Evolutionary conservation across 352 stramenopile genomes (phyloP).

Genomic region (Globisporangium solare): DNA sequence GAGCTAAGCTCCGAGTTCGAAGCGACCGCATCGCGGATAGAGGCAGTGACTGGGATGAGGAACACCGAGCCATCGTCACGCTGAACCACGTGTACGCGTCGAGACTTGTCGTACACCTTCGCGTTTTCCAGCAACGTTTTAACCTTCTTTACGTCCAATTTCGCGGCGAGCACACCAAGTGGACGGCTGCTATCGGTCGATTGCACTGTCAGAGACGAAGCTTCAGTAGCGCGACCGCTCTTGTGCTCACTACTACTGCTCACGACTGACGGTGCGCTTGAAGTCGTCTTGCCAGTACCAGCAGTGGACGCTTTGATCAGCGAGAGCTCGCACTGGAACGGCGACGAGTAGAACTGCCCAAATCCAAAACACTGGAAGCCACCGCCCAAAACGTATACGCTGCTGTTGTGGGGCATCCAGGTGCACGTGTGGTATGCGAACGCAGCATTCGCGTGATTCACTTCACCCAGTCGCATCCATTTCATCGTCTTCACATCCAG

Average conservation of each 20-base stretch:
- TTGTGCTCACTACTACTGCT: not conserved
- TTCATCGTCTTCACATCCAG: constrained; percentile 39
- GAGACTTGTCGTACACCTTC: constrained; percentile 74
- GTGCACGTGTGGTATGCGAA: constrained; percentile 52
- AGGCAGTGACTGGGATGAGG: constrained; percentile 49
- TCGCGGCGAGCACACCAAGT: constrained; percentile 47
- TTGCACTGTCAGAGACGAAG: not conserved
- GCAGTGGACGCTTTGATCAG: constrained; percentile 11
- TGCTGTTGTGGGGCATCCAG: constrained; percentile 41
- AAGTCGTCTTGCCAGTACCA: not conserved
- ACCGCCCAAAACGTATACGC: constrained; percentile 55
- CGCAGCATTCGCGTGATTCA: constrained; percentile 39
- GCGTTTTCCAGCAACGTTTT: constrained; percentile 68
- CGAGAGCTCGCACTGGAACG: constrained; percentile 48
- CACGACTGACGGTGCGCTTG: not conserved
- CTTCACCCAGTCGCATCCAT: constrained; percentile 50
- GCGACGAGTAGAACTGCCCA: constrained; percentile 70
- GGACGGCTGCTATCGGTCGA: constrained; percentile 16
- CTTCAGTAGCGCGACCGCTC: not conserved
- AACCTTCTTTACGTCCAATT: constrained; percentile 67
- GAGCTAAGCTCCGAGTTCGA: constrained; percentile 25
- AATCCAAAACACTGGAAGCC: constrained; percentile 86
- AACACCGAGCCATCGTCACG: constrained; percentile 26
- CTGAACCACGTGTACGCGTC: constrained; percentile 52
- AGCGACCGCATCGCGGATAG: constrained; percentile 26